Percentiles rank a stretch among this genome's conserved stretches.
Evolutionary conservation across 2,329 filamentous ascomycete species (phyloP).

Genomic region (Alternaria sp.): DNA sequence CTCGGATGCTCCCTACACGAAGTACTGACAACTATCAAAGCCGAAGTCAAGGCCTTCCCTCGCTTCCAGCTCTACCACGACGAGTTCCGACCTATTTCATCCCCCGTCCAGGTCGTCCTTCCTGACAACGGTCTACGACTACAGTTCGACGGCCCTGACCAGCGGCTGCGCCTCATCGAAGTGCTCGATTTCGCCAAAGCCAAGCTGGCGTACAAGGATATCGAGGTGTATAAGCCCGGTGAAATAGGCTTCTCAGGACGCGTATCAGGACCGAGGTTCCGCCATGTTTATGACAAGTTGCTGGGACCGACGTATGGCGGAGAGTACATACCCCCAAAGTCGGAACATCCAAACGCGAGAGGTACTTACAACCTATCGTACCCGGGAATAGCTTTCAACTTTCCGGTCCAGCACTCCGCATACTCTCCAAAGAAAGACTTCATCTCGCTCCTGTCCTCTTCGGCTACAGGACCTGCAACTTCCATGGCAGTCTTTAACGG

Average conservation of each 20-base stretch:
- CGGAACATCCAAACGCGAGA: slow-evolving; percentile 59
- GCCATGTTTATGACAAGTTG: slow-evolving; percentile 90
- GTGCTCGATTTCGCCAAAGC: slow-evolving; percentile 88
- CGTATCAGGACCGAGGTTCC: slow-evolving; percentile 75
- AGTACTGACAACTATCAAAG: slow-evolving; percentile 84
- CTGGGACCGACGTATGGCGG: slow-evolving; percentile 93
- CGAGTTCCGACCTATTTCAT: slow-evolving; percentile 73
- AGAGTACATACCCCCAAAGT: slow-evolving; percentile 78
- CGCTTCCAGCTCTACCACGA: slow-evolving; percentile 85
- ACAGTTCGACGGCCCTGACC: slow-evolving; percentile 92
- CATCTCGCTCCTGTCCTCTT: slow-evolving; percentile 82
- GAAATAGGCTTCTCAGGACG: slow-evolving; percentile 43
- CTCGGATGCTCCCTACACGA: slow-evolving; percentile 93
- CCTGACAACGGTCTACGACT: slow-evolving; percentile 87
- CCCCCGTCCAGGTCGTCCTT: slow-evolving; percentile 78
- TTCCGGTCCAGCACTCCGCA: slow-evolving; percentile 75
- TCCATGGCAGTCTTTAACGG: slow-evolving; percentile 93
- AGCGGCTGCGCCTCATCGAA: slow-evolving; percentile 89
- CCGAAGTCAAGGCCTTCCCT: slow-evolving; percentile 82
- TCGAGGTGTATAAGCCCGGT: slow-evolving; percentile 75
- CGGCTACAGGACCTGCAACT: slow-evolving; percentile 76
- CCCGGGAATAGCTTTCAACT: slow-evolving; percentile 92
- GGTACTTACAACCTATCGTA: slow-evolving; percentile 93
- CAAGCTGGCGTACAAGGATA: slow-evolving; percentile 80
- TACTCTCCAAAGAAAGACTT: slow-evolving; percentile 83